Percentiles rank a stretch among this genome's conserved stretches.
Evolutionary conservation across 2,329 filamentous ascomycete genomes (phyloP).

Genomic region (Calonectria pseudoreteaudii): DNA sequence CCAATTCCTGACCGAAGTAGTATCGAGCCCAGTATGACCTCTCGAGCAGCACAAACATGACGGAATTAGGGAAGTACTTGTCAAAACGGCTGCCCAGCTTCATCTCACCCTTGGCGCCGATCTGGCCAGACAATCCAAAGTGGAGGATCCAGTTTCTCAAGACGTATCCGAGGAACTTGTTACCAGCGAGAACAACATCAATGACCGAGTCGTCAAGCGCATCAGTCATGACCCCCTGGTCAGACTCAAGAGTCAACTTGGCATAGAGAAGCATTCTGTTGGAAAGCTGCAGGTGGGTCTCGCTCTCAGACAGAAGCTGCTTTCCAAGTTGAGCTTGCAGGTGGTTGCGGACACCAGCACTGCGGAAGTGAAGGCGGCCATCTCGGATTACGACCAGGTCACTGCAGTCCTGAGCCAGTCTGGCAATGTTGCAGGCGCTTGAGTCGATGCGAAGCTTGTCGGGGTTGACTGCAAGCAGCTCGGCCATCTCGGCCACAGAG

Average conservation of each 20-base stretch:
- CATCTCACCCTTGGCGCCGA: conserved; percentile 43
- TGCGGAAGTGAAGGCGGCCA: conserved; percentile 52
- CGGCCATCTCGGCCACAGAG: conserved; percentile 45
- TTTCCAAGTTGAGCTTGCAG: conserved; percentile 49
- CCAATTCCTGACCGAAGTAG: conserved; percentile 33
- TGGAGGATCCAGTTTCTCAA: conserved; percentile 52
- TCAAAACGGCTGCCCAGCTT: conserved; percentile 47
- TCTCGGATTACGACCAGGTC: conserved; percentile 48
- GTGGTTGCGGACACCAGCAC: conserved; percentile 47
- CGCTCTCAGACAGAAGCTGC: conserved; percentile 45
- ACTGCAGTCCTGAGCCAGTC: conserved; percentile 35
- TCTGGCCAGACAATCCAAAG: conserved; percentile 49
- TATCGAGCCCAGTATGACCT: conserved; percentile 46
- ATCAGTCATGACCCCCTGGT: conserved; percentile 35
- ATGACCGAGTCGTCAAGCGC: conserved; percentile 38
- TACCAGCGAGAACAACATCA: conserved; percentile 40
- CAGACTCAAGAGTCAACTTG: conserved; percentile 44
- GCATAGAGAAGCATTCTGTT: conserved; percentile 51
- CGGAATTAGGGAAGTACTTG: conserved; percentile 50
- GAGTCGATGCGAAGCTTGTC: conserved; percentile 23
- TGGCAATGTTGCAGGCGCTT: conserved; percentile 26
- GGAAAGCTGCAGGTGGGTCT: conserved; percentile 50
- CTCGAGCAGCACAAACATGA: conserved; percentile 52
- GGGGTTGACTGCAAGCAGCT: conserved; percentile 47
- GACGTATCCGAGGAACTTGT: conserved; percentile 50